Evolutionary conservation across 331 rosid species (phyloP).

Genomic region (Pyrus hybrid): DNA sequence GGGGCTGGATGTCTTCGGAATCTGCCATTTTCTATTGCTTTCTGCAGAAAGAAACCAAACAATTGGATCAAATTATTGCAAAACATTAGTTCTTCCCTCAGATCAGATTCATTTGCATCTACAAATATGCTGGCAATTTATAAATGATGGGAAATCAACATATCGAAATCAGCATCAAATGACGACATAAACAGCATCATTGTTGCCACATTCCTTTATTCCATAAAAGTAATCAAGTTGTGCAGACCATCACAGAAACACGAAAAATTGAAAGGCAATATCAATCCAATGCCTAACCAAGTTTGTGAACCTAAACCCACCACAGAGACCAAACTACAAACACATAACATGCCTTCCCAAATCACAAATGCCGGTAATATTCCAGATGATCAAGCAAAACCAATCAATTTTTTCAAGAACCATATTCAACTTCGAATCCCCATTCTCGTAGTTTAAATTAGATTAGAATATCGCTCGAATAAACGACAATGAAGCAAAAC

Average conservation of each 20-base stretch:
- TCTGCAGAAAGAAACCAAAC: conserved; percentile 12
- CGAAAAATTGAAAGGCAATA: neutral
- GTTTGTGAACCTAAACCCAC: neutral
- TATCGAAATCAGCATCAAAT: neutral
- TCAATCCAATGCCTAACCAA: neutral
- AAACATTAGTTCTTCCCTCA: neutral
- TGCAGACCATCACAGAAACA: neutral
- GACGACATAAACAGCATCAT: neutral
- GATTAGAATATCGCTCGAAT: neutral
- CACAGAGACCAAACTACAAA: neutral
- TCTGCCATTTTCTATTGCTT: conserved; percentile 61
- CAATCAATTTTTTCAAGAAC: neutral
- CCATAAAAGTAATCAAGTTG: neutral
- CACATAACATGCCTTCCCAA: neutral
- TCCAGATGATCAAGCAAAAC: conserved; percentile 4
- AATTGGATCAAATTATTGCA: neutral
- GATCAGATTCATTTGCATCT: neutral
- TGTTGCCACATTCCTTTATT: too few species aligned
- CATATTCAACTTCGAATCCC: neutral
- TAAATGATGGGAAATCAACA: neutral
- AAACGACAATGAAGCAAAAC: neutral
- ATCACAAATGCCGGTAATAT: neutral
- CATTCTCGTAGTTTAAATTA: too few species aligned
- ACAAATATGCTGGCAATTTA: neutral
- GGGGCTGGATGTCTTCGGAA: conserved; percentile 87